Conservation (phyloP, 2,329 filamentous ascomycete species). For the Fonsecaea pugnacius region DNA sequence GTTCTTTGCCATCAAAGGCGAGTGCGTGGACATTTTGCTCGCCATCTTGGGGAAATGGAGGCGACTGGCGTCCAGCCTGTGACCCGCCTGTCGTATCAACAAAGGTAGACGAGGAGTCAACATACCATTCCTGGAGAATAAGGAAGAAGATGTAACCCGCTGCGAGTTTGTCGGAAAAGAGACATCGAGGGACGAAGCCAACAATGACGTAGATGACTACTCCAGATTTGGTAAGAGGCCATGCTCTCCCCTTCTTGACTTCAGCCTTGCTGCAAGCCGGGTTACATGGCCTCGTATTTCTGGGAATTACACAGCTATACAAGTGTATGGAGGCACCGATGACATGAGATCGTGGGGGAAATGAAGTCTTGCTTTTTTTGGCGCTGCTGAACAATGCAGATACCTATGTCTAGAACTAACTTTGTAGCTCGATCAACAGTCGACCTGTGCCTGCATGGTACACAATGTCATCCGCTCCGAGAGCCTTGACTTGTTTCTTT, state of each 20-base stretch:
- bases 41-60: conserved; percentile 25
- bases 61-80: not conserved
- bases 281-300: not conserved
- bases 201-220: not conserved
- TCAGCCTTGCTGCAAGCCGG: not conserved
- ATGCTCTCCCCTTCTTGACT: not conserved
- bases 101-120: not conserved
- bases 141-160: not conserved
- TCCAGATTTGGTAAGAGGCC: not conserved
- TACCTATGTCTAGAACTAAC: not conserved
- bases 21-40: conserved; percentile 35
- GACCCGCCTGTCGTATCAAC: not conserved
- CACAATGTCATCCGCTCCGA: not conserved
- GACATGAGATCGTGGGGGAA: not conserved
- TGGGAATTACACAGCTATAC: not conserved
- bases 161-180: not conserved
- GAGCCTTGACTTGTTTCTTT: not conserved
- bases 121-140: not conserved
- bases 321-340: not conserved
- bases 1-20: conserved; percentile 35
- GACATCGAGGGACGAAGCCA: not conserved
- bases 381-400: not conserved
- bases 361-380: not conserved
- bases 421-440: not conserved
- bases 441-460: not conserved